Percentiles rank a stretch among this genome's conserved stretches.
Conservation (phyloP, 2,329 filamentous ascomycete genomes). For the Talaromyces sp. region DNA sequence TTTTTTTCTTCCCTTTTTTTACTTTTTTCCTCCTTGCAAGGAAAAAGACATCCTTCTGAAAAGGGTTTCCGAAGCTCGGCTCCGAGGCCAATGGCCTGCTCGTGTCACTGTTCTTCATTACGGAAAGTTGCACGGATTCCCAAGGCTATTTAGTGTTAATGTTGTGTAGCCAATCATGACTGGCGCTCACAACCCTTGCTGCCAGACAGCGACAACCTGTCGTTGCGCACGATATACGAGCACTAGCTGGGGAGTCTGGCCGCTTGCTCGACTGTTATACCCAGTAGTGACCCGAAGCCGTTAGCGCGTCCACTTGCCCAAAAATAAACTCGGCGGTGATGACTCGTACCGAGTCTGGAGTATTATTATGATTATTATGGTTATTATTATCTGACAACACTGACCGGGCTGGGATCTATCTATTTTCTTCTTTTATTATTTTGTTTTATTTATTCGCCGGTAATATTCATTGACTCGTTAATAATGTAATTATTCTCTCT, state of each 20-base stretch:
- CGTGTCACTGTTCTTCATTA: not conserved
- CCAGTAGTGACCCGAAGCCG: not conserved
- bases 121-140: not conserved
- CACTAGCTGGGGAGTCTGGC: too few relatives aligned
- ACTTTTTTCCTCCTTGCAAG: too few relatives aligned
- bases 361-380: too few relatives aligned
- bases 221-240: not conserved
- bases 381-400: too few relatives aligned
- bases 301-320: not conserved
- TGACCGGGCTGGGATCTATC: too few relatives aligned
- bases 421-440: too few relatives aligned
- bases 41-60: not conserved
- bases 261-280: too few relatives aligned
- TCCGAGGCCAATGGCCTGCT: not conserved
- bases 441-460: not conserved
- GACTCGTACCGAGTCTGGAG: not conserved
- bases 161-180: not conserved
- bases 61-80: not conserved
- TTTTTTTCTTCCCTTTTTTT: too few relatives aligned
- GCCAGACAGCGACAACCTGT: not conserved
- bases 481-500: too few relatives aligned
- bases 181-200: not conserved
- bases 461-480: not conserved
- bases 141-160: too few relatives aligned
- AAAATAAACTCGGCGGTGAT: not conserved